Percentiles rank a stretch among this genome's conserved stretches.
Conservation (phyloP, 192 early-diverging fungal species). For the Neocallimastix lanati region DNA sequence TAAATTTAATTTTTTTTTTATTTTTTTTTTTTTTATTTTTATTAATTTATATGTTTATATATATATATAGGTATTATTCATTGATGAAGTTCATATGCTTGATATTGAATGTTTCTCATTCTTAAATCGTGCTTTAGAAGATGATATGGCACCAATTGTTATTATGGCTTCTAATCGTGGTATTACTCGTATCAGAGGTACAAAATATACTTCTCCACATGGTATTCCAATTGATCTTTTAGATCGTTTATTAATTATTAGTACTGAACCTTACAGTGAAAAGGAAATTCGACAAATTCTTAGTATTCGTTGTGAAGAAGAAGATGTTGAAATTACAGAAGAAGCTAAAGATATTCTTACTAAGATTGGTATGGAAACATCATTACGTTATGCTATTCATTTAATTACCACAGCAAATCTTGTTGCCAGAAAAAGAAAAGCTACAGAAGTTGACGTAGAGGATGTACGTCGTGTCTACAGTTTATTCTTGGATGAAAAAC, state of each 20-base stretch:
- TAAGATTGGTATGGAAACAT: slow-evolving; percentile 78
- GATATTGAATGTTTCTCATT: slow-evolving; percentile 99
- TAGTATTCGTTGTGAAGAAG: slow-evolving; percentile 76
- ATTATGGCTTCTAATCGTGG: slow-evolving; percentile 99
- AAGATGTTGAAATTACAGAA: slow-evolving; percentile 79
- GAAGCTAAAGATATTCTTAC: slow-evolving; percentile 73
- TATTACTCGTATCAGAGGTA: slow-evolving; percentile 84
- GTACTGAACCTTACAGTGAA: slow-evolving; percentile 70
- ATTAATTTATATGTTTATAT: too few species aligned
- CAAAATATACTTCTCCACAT: slow-evolving; percentile 89
- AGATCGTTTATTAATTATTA: slow-evolving; percentile 87
- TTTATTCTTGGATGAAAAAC: slow-evolving; percentile 88
- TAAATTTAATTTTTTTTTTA: too few species aligned
- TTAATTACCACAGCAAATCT: slow-evolving; percentile 87
- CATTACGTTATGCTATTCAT: slow-evolving; percentile 87
- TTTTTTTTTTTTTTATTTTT: too few species aligned
- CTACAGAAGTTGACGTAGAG: slow-evolving; percentile 71
- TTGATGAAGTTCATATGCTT: slow-evolving; percentile 99
- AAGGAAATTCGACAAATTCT: slow-evolving; percentile 77
- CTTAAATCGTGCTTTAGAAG: slow-evolving; percentile 91
- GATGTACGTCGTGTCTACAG: slow-evolving; percentile 89
- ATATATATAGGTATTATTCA: slow-evolving; percentile 58
- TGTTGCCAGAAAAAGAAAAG: slow-evolving; percentile 78
- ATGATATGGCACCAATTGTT: slow-evolving; percentile 87
- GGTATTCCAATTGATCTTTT: slow-evolving; percentile 92